Conservation (phyloP, 768 basidiomycete species). For the Tremella yokohamensis region DNA sequence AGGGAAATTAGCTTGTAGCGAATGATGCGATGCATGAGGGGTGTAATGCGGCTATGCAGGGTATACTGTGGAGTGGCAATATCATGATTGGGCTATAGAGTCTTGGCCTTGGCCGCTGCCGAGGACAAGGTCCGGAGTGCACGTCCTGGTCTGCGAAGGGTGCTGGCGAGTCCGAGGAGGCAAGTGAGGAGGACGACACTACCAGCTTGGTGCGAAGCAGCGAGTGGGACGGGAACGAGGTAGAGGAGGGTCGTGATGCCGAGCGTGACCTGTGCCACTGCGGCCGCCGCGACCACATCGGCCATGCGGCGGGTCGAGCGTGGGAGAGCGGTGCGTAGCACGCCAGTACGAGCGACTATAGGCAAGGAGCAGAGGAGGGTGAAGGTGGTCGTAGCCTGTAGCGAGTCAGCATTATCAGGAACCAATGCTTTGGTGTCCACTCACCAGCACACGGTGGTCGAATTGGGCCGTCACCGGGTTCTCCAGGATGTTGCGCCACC, state of each 20-base stretch:
- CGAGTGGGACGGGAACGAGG: constrained; percentile 85
- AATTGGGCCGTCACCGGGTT: constrained; percentile 98
- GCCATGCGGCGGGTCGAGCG: constrained; percentile 67
- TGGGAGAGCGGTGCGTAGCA: constrained; percentile 58
- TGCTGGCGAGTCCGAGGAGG: constrained; percentile 70
- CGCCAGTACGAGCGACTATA: constrained; percentile 53
- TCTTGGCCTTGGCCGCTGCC: too few species aligned
- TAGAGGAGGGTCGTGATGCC: constrained; percentile 81
- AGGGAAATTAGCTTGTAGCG: too few species aligned
- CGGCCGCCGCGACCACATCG: constrained; percentile 55
- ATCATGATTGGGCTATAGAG: too few species aligned
- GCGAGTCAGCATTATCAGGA: too few species aligned
- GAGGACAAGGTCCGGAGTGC: constrained; percentile 55
- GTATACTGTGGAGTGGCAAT: too few species aligned
- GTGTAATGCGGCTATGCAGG: too few species aligned
- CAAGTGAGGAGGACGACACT: constrained; percentile 82
- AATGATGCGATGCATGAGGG: too few species aligned
- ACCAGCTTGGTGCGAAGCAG: constrained; percentile 92
- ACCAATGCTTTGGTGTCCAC: constrained; percentile 52
- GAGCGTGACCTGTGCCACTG: constrained; percentile 65
- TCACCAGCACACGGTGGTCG: constrained; percentile 84
- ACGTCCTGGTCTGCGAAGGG: constrained; percentile 65
- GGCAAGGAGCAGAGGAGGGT: constrained; percentile 28
- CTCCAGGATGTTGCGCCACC: constrained; percentile 95
- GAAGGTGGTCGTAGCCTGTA: constrained; percentile 72